phyloP scores from a whole-genome alignment of 2,329 filamentous ascomycete species.

The Emergomyces orientalis region DNA sequence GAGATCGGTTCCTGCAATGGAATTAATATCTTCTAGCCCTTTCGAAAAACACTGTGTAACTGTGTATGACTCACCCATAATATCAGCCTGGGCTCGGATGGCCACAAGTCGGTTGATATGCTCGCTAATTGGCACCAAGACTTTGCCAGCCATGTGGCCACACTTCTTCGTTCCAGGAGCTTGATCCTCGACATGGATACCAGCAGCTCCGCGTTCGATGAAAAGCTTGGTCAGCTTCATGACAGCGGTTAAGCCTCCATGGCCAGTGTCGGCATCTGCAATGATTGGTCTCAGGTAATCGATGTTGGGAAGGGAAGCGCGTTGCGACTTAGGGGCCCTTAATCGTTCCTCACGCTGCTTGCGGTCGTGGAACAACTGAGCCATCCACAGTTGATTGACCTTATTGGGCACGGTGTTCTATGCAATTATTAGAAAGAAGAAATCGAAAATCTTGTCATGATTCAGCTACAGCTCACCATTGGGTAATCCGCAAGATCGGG shows the following conservation, averaged over 20 bases:
- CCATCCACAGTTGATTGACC: slow-evolving; percentile 94
- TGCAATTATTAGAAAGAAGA: slow-evolving; percentile 12
- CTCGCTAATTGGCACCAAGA: slow-evolving; percentile 90
- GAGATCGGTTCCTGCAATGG: slow-evolving; percentile 59
- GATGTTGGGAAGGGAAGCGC: slow-evolving; percentile 64
- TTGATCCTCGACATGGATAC: slow-evolving; percentile 98
- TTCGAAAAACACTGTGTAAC: neutral
- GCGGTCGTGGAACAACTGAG: slow-evolving; percentile 97
- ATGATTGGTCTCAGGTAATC: slow-evolving; percentile 95
- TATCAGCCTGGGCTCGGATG: slow-evolving; percentile 94
- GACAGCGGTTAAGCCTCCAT: slow-evolving; percentile 93
- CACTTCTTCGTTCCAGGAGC: slow-evolving; percentile 99
- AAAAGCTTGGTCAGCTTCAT: slow-evolving; percentile 99
- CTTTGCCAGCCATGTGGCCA: slow-evolving; percentile 98
- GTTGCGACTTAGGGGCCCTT: slow-evolving; percentile 61
- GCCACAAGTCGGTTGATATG: slow-evolving; percentile 97
- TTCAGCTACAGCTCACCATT: slow-evolving; percentile 48
- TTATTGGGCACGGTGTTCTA: slow-evolving; percentile 98
- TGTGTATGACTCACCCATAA: slow-evolving; percentile 61
- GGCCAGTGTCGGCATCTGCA: slow-evolving; percentile 93
- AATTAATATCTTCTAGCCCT: slow-evolving; percentile 7
- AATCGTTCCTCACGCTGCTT: slow-evolving; percentile 96
- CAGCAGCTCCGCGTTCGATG: slow-evolving; percentile 89
- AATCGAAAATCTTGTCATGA: neutral
- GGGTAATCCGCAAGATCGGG: slow-evolving; percentile 98